Conservation (phyloP, 768 basidiomycete species). For the Tylopilus felleus region DNA sequence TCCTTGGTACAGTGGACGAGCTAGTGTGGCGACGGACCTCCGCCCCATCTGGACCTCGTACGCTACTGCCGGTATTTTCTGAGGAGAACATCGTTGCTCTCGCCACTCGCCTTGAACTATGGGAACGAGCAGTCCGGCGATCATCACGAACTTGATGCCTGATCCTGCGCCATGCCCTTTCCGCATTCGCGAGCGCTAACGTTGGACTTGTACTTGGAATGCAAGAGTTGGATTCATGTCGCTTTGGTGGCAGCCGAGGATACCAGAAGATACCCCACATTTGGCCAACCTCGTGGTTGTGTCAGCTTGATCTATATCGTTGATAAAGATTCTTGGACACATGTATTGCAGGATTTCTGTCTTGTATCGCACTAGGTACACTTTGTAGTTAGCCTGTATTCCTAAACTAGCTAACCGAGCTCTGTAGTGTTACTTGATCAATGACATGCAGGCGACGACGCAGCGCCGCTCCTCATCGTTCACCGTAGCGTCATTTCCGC, state of each 20-base stretch:
- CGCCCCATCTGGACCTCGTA: conserved; percentile 4
- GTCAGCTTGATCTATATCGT: neutral
- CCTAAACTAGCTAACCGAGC: conserved; percentile 11
- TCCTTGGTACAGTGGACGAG: conserved; percentile 26
- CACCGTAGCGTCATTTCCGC: conserved; percentile 1
- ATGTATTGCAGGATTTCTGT: neutral
- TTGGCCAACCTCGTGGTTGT: neutral
- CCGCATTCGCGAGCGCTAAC: too few relatives aligned
- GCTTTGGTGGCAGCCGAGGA: neutral
- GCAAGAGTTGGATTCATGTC: too few relatives aligned
- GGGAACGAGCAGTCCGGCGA: conserved; percentile 28
- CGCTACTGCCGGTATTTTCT: conserved; percentile 18
- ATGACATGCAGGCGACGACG: conserved; percentile 19
- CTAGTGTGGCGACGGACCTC: conserved; percentile 27
- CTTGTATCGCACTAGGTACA: neutral
- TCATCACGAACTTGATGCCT: conserved; percentile 14
- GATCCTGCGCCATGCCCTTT: neutral
- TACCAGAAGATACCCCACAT: neutral
- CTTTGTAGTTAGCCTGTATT: neutral
- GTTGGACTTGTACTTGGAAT: neutral
- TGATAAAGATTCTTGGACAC: neutral
- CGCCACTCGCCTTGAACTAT: conserved; percentile 25
- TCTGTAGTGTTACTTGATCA: neutral
- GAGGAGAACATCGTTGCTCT: conserved; percentile 26
- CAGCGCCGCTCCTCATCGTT: conserved; percentile 29